A percentile compares a stretch with the other conserved stretches of the same genome.
These are phyloP conservation scores for Trypanosoma theileri DNA, from an alignment of 208 protist species.

Conservation along the genomic window DNA sequence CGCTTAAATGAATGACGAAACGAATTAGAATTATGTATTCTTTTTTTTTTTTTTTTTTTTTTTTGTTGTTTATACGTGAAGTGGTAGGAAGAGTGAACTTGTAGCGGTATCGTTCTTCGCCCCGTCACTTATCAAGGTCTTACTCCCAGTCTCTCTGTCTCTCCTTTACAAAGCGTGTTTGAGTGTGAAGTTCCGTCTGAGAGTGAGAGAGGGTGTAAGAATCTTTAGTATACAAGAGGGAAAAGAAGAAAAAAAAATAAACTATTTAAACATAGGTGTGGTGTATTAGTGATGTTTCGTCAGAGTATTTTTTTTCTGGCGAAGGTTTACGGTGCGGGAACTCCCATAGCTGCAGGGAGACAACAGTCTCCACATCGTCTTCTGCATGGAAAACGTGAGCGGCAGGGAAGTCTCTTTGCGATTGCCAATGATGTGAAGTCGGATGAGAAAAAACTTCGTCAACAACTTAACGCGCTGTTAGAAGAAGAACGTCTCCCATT, in stretches of 20 bases:
- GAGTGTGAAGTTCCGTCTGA: too few relatives aligned
- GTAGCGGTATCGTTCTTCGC: too few relatives aligned
- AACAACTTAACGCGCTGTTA: constrained; percentile 78
- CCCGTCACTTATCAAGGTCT: too few relatives aligned
- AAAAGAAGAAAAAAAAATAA: constrained; percentile 1
- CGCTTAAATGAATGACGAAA: too few relatives aligned
- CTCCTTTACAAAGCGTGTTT: too few relatives aligned
- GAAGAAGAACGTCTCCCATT: constrained; percentile 65
- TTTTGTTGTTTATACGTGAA: not conserved
- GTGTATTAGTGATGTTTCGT: constrained; percentile 23
- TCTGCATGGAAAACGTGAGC: constrained; percentile 47
- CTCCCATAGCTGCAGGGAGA: constrained; percentile 13
- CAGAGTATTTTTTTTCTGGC: constrained; percentile 32
- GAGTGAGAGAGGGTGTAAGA: too few relatives aligned
- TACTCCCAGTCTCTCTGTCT: too few relatives aligned
- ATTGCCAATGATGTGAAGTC: constrained; percentile 65
- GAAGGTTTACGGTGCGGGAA: constrained; percentile 63
- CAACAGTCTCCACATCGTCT: constrained; percentile 32
- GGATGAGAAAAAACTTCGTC: constrained; percentile 67
- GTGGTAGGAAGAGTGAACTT: constrained; percentile 8
- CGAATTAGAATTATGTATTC: too few relatives aligned
- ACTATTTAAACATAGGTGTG: not conserved
- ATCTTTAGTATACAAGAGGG: not conserved
- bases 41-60: constrained; percentile 1
- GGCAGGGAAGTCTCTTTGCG: constrained; percentile 75